Evolutionary conservation across 176 grass and related monocot species (phyloP).

Genomic region (Phyllostachys edulis): DNA sequence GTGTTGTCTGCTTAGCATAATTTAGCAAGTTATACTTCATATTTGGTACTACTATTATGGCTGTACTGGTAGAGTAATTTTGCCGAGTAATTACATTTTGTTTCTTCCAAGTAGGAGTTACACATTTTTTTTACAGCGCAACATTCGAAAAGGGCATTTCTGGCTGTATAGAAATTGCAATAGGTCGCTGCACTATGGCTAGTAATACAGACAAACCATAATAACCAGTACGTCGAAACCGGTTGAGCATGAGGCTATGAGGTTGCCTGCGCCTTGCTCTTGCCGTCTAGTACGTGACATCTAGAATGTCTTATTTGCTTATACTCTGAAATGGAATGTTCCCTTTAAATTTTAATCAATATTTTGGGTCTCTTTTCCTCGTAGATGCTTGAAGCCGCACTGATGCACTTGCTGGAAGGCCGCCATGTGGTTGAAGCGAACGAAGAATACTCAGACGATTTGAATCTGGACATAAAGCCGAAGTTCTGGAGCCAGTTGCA

Average conservation of each 20-base stretch:
- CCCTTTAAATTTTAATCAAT: not conserved
- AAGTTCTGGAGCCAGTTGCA: constrained; percentile 88
- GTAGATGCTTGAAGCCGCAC: constrained; percentile 69
- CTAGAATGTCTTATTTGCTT: not conserved
- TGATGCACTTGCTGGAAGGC: constrained; percentile 74
- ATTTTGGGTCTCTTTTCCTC: not conserved
- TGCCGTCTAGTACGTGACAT: not conserved
- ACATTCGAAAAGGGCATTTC: not conserved
- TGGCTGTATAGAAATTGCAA: not conserved
- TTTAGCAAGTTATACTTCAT: not conserved
- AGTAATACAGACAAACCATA: not conserved
- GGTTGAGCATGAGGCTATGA: not conserved
- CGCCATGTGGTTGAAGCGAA: constrained; percentile 66
- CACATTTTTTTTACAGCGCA: not conserved
- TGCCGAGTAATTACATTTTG: not conserved
- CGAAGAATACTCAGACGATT: constrained; percentile 35
- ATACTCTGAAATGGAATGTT: not conserved
- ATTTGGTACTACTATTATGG: not conserved
- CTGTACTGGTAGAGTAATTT: not conserved
- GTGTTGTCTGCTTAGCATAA: not conserved
- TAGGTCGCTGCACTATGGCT: not conserved
- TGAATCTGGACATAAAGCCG: constrained; percentile 52
- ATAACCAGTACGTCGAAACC: not conserved
- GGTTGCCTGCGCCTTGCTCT: not conserved
- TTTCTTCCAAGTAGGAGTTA: not conserved